Percentiles rank a stretch among this genome's conserved stretches.
phyloP scores from a whole-genome alignment of 768 basidiomycete species.

The Amanita thiersii region DNA sequence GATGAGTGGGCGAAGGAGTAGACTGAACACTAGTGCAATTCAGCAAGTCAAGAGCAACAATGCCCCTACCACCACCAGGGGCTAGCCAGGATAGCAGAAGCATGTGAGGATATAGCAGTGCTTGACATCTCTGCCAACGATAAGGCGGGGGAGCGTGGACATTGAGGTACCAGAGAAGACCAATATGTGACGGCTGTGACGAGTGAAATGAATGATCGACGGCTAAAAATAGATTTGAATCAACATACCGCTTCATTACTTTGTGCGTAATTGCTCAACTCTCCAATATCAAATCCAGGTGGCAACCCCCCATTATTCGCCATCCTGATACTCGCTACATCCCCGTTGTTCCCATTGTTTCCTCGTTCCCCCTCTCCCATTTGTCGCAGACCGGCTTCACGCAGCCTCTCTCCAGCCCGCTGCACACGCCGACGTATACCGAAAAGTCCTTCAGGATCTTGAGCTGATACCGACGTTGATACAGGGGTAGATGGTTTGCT shows the following conservation, averaged over 20 bases:
- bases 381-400: conserved; percentile 20
- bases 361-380: conserved; percentile 16
- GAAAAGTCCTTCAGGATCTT: conserved; percentile 39
- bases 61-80: conserved; percentile 72
- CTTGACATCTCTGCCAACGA: conserved; percentile 77
- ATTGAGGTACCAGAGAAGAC: conserved; percentile 86
- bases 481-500: conserved; percentile 29
- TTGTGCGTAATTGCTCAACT: conserved; percentile 39
- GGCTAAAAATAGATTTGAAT: conserved; percentile 6
- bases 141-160: conserved; percentile 79
- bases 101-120: conserved; percentile 75
- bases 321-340: conserved; percentile 22
- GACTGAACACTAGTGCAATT: conserved; percentile 84
- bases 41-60: conserved; percentile 79
- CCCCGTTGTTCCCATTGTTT: conserved; percentile 15
- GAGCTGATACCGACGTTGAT: conserved; percentile 30
- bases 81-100: conserved; percentile 84
- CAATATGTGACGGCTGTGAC: conserved; percentile 77
- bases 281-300: conserved; percentile 34
- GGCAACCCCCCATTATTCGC: conserved; percentile 26
- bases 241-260: conserved; percentile 39
- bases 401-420: conserved; percentile 25
- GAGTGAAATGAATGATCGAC: conserved; percentile 14
- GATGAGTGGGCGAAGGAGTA: conserved; percentile 75
- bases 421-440: conserved; percentile 39